Conservation (phyloP, 1,284 basidiomycete genomes). For the Melampsora larici-populina region DNA sequence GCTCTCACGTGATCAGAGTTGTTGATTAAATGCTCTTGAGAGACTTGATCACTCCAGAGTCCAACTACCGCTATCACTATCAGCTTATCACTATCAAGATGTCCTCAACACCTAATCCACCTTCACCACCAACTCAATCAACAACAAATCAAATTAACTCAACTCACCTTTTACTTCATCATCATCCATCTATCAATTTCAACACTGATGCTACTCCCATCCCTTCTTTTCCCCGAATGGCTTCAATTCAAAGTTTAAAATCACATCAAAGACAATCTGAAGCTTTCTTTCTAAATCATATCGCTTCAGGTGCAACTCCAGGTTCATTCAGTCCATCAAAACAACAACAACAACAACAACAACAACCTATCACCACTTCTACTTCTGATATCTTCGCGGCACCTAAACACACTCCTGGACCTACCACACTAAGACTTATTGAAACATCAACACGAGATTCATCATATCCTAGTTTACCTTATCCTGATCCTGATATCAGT, state of each 20-base stretch:
- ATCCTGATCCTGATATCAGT: slow-evolving; percentile 4
- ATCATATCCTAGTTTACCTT: slow-evolving; percentile 2
- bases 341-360: background rate
- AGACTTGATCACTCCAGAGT: too few relatives aligned
- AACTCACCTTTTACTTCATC: background rate
- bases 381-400: background rate
- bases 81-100: too few relatives aligned
- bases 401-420: background rate
- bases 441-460: background rate
- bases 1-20: too few relatives aligned
- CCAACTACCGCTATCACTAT: too few relatives aligned
- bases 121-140: too few relatives aligned
- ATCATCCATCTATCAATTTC: background rate
- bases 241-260: background rate
- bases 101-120: too few relatives aligned
- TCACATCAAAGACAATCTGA: background rate
- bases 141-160: too few relatives aligned
- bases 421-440: background rate
- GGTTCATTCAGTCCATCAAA: background rate
- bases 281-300: background rate
- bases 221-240: background rate
- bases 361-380: background rate
- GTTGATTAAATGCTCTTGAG: too few relatives aligned
- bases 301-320: background rate
- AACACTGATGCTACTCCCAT: background rate